Base-by-base conservation (phyloP, 176 grass and related monocot genomes). In the Carex pumila region DNA sequence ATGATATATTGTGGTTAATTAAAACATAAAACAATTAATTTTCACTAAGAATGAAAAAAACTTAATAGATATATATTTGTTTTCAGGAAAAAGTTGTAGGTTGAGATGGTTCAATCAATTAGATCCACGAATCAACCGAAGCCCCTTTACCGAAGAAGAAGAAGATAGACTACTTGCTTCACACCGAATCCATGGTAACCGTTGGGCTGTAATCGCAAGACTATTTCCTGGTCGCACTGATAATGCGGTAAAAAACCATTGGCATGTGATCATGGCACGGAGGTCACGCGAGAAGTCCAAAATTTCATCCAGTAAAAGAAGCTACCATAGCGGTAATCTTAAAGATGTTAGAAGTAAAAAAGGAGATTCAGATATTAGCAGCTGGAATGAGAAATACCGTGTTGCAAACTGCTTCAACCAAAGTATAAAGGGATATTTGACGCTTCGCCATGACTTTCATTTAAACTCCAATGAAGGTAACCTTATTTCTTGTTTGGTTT, bases 221-320 rank as follows among this genome's bases (percentile, higher is more conserved):
- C 83, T 98, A 21, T 98, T 98, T 87, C 96, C 96, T 1, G 96
- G 96, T 5, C 92, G 96, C 61, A 98, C 96, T 1, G 96, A 98
- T 84, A 98, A 98, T 90, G 95, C 92, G 21, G 93, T 98, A 15
- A 98, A 98, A 90, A 98, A 98, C 79, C 95, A 98, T 84, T 98
- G 95, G 95, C 95, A 98, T 89, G 95, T 98, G 72, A 93, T 98
- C 89, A 95, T 91, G 92, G 95, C 95, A 39, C 79, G 95, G 18
- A 86, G 85, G 56, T 90, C 86, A 80, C 85, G 91, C 79, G 88
- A 98, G 81, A 83, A 85, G 39, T 76, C 71, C 4, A 79, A 77
- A 10, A 21, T n/a, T 80, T 78, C 68, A 69, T 57, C 78, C 1
- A 79, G 69, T 47, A 78, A 85, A 56, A 81, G 19, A 57, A 83